These are phyloP conservation scores for Areca catechu DNA, from an alignment of 176 grass and related monocot genomes.

Conservation along the genomic window DNA sequence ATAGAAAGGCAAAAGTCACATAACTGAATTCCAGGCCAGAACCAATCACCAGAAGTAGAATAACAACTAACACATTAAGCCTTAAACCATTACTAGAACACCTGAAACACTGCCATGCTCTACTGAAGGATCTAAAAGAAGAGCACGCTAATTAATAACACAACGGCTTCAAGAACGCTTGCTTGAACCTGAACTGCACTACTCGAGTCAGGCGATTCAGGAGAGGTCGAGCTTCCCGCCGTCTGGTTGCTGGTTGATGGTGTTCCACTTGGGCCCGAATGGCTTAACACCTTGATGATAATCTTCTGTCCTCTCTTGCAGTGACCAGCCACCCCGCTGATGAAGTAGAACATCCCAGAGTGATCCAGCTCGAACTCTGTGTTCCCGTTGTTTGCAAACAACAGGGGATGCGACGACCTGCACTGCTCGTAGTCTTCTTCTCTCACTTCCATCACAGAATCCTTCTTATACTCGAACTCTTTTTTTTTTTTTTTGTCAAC, in stretches of 20 bases:
- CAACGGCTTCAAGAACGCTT: too few relatives aligned
- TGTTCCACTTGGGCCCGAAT: constrained; percentile 4
- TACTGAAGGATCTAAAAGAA: too few relatives aligned
- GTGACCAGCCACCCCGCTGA: constrained; percentile 65
- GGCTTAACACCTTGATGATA: constrained; percentile 51
- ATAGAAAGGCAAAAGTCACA: too few relatives aligned
- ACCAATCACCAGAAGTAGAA: too few relatives aligned
- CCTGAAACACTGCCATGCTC: too few relatives aligned
- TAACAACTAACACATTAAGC: too few relatives aligned
- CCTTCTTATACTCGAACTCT: constrained; percentile 81
- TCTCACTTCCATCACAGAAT: constrained; percentile 68
- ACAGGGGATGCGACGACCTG: constrained; percentile 38
- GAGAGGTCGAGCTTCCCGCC: not conserved
- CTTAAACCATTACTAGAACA: too few relatives aligned
- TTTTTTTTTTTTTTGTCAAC: too few relatives aligned
- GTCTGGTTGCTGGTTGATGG: constrained; percentile 1
- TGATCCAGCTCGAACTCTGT: constrained; percentile 39
- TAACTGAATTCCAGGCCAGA: too few relatives aligned
- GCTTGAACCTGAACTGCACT: too few relatives aligned
- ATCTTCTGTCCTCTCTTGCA: constrained; percentile 74
- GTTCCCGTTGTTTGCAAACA: constrained; percentile 73
- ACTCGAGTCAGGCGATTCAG: not conserved
- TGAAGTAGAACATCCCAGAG: constrained; percentile 51
- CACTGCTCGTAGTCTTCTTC: constrained; percentile 68
- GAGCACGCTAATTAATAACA: too few relatives aligned